Base-by-base conservation (phyloP, 139 green algal genomes). In the Pleodorina starrii region DNA sequence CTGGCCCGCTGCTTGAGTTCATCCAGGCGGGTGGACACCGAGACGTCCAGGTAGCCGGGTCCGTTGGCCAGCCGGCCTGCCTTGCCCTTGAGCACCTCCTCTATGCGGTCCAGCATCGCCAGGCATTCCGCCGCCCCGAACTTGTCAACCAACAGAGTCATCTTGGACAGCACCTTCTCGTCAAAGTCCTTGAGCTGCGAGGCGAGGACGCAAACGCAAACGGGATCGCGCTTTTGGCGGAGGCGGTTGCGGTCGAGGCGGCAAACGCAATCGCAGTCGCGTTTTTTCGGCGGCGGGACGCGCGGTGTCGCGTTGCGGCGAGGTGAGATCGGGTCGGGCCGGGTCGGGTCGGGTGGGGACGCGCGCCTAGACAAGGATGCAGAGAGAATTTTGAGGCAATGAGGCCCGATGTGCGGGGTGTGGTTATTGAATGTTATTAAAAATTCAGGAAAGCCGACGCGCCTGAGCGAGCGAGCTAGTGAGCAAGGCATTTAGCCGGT, bases 111-210 rank as follows among this genome's bases (percentile, higher is more conserved):
- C 81, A 87, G 63, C 81, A 87, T 87, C 21, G 60, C 63, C 63
- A 87, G 63, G 44, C 81, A 87, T 63, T 87, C 81, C 51, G 16
- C 43, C n/a, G 81, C 63, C 25, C 81, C 81, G 63, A 87, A 87
- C 81, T 87, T 87, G 81, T 87, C 81, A 17, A 87, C 81, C 63
- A 87, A 63, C 63, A 77, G 43, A 23, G 63, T 79, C 81, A 87
- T 78, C 81, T 87, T 87, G 81, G 21, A 46, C n/a, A 87, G 63
- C 12, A 87, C 81, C 81, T 87, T 87, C 60, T 87, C 81, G 63
- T 87, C 81, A 50, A 87, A 87, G 81, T 87, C 81, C 81, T 87
- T 87, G 81, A 87, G 63, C 81, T 87, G 81, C 32, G 32, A 54
- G 75, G 10, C 73, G 27, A 10, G 12, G n/a, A n/a, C n/a, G n/a